phyloP scores from a whole-genome alignment of 208 protist species.

The Crithidia expoeki region DNA sequence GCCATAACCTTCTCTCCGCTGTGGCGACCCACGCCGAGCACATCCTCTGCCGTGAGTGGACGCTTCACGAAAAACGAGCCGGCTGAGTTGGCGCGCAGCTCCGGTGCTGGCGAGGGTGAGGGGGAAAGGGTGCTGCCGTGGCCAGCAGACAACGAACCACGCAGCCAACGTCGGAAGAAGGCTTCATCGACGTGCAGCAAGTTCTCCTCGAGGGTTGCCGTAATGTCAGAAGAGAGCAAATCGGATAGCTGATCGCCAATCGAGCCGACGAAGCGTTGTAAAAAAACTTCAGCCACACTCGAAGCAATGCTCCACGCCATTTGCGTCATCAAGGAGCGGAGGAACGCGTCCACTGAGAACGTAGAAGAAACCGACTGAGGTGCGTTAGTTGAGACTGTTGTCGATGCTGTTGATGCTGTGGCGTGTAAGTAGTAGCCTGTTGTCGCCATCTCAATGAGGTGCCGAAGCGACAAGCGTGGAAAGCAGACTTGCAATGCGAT shows the following conservation, averaged over 20 bases:
- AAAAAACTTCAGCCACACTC: conserved; percentile 24
- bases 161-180: conserved; percentile 49
- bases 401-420: background rate
- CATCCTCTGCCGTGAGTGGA: conserved; percentile 12
- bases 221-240: conserved; percentile 34
- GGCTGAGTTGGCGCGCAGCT: background rate
- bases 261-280: conserved; percentile 9
- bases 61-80: conserved; percentile 1
- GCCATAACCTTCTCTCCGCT: conserved; percentile 29
- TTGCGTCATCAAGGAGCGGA: conserved; percentile 20
- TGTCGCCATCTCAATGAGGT: conserved; percentile 21
- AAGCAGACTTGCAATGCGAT: conserved; percentile 25
- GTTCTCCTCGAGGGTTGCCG: conserved; percentile 28
- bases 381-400: background rate
- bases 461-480: conserved; percentile 25
- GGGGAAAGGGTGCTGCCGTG: background rate
- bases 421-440: conserved; percentile 9
- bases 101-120: background rate
- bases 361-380: background rate
- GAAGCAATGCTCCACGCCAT: conserved; percentile 23
- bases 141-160: background rate
- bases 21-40: conserved; percentile 25
- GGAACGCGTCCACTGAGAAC: conserved; percentile 20
- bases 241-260: conserved; percentile 9
- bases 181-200: conserved; percentile 57